Percentiles rank a stretch among this genome's conserved stretches.
Conservation (phyloP, 2,329 filamentous ascomycete genomes). For the Knufia fluminis region DNA sequence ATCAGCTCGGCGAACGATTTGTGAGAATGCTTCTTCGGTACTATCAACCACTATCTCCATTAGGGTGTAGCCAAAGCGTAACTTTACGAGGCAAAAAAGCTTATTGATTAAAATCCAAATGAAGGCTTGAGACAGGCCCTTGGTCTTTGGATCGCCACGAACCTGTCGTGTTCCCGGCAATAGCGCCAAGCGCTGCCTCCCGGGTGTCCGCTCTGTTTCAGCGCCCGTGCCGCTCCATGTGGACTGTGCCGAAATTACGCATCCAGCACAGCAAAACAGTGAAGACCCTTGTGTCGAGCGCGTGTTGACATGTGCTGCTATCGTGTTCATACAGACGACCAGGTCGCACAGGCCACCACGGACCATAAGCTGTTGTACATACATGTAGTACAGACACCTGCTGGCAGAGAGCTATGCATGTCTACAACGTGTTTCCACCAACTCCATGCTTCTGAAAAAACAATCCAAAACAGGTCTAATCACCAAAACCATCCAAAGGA, state of each 20-base stretch:
- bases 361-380: not conserved
- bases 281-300: not conserved
- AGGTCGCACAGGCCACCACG: not conserved
- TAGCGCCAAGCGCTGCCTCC: not conserved
- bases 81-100: too few relatives aligned
- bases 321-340: not conserved
- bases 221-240: not conserved
- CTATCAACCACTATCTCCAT: too few relatives aligned
- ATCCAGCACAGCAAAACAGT: not conserved
- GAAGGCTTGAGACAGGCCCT: too few relatives aligned
- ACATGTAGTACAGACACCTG: not conserved
- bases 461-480: not conserved
- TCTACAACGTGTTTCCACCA: constrained; percentile 1
- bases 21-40: too few relatives aligned
- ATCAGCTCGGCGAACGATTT: too few relatives aligned
- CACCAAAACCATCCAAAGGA: not conserved
- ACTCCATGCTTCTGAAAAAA: constrained; percentile 1
- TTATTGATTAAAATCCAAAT: too few relatives aligned
- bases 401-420: not conserved
- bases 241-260: not conserved
- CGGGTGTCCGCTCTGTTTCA: not conserved
- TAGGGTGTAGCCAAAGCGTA: too few relatives aligned
- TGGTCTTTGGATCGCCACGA: too few relatives aligned
- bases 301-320: not conserved
- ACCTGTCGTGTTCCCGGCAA: not conserved